These are phyloP conservation scores for Skeletonema tropicum DNA, from an alignment of 108 stramenopile species.

Conservation along the genomic window DNA sequence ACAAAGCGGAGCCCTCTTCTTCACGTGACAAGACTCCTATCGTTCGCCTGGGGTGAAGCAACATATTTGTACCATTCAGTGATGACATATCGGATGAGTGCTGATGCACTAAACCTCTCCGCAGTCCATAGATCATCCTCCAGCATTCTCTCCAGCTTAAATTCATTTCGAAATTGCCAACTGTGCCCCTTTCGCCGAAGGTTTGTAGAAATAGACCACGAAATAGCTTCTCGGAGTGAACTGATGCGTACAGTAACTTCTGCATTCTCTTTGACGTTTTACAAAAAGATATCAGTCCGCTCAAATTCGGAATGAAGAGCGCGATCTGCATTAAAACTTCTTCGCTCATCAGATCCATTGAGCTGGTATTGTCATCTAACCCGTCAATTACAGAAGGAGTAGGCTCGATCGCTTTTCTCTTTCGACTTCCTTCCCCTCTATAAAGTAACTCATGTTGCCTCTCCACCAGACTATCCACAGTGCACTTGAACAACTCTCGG, in stretches of 20 bases:
- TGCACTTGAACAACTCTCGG: conserved; percentile 6
- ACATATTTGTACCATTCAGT: not conserved
- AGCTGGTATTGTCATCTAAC: conserved; percentile 5
- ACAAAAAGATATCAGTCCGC: conserved; percentile 25
- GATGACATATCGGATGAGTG: not conserved
- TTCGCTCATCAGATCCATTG: conserved; percentile 29
- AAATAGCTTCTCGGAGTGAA: conserved; percentile 22
- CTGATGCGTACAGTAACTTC: conserved; percentile 11
- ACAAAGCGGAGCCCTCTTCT: conserved; percentile 42
- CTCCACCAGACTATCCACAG: conserved; percentile 26
- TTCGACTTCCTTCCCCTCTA: not conserved
- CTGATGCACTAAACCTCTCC: conserved; percentile 11
- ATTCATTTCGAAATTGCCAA: conserved; percentile 27
- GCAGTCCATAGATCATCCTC: conserved; percentile 22
- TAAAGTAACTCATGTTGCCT: conserved; percentile 7
- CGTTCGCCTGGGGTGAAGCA: conserved; percentile 11
- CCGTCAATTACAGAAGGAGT: not conserved
- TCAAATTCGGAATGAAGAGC: conserved; percentile 25
- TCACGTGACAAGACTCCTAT: conserved; percentile 19
- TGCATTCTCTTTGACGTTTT: conserved; percentile 27
- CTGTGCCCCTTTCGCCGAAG: conserved; percentile 18
- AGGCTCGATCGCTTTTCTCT: not conserved
- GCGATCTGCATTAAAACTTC: conserved; percentile 36
- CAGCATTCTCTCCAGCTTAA: conserved; percentile 41
- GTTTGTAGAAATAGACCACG: conserved; percentile 30